Percentiles rank a stretch among this genome's conserved stretches.
phyloP scores from a whole-genome alignment of 2,329 filamentous ascomycete species.

The Exophiala dermatitidis region DNA sequence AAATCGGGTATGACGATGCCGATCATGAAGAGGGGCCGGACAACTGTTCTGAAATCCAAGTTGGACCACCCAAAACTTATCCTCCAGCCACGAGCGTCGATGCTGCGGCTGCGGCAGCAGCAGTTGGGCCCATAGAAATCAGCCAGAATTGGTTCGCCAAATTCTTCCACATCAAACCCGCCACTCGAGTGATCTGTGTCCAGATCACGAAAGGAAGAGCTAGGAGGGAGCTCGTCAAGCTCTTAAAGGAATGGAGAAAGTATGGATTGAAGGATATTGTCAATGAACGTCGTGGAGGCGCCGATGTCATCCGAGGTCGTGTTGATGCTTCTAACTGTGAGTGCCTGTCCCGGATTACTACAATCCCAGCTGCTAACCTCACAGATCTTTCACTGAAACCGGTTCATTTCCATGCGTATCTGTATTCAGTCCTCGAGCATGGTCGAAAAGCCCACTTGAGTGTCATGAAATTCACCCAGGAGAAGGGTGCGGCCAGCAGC shows the following conservation, averaged over 20 bases:
- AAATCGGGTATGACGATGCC: conserved; percentile 7
- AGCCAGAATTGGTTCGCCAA: conserved; percentile 83
- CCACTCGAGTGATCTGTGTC: conserved; percentile 67
- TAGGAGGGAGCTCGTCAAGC: conserved; percentile 65
- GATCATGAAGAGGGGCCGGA: not conserved
- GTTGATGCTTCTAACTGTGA: conserved; percentile 72
- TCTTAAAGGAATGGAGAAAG: conserved; percentile 71
- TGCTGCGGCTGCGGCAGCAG: conserved; percentile 16
- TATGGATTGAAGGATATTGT: conserved; percentile 75
- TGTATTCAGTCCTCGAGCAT: conserved; percentile 84
- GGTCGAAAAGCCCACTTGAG: conserved; percentile 68
- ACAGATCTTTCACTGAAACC: conserved; percentile 73
- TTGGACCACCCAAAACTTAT: conserved; percentile 5
- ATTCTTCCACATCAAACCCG: conserved; percentile 83
- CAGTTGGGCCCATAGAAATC: conserved; percentile 50
- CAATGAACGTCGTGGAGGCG: conserved; percentile 69
- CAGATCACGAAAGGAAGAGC: conserved; percentile 63
- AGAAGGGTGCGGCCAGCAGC: conserved; percentile 82
- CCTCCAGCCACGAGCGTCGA: conserved; percentile 23
- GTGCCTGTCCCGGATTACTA: conserved; percentile 31
- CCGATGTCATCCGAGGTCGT: conserved; percentile 61
- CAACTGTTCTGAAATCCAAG: not conserved
- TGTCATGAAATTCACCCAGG: conserved; percentile 79
- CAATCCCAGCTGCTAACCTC: conserved; percentile 19
- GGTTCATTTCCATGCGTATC: conserved; percentile 78